Evolutionary conservation across 208 protist genomes (phyloP), one percentile per base, ranked within the genome.

Genomic region (Wallacemonas sp.): DNA sequence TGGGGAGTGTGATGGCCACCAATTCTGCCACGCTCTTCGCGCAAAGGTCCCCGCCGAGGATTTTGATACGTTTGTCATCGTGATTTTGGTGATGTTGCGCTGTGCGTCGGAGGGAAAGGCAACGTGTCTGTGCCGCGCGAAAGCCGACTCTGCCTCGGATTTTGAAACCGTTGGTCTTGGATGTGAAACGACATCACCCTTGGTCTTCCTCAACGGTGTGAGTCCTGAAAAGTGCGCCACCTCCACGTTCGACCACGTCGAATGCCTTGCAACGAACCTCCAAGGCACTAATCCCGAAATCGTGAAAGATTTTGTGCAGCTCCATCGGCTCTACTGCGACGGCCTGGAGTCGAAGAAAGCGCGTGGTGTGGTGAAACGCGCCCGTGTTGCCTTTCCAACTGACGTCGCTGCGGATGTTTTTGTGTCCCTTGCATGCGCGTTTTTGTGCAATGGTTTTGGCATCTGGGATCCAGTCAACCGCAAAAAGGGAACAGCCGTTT

Each of bases 361-460:
- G 9, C 46, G 2, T 29, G 67, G 30, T 27, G 57, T 26, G 6
- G 19, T 26, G 11, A 49, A 27, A 16, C 23, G 41, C 17, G 33
- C 16, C 2, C 52, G n/a, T 17, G 46, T 32, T n/a, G 38, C 23
- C 21, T 78, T 70, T n/a, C 70, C 79, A 0, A 5, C 1, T 0
- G 27, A 66, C 14, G 72, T 85, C 0, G 72, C 67, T 1, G 43
- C 56, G 24, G 54, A 71, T 4, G 62, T 66, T 6, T 82, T 74
- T 70, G 62, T 77, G 14, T 67, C 65, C 0, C 30, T 87, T 0
- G 72, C 61, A 24, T 70, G 23, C 19, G 70, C 76, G 4, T 87
- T 78, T 47, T 21, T 87, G 44, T 83, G 70, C 34, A 81, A 83
- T 44, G 67, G 74, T 9, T 81, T 78, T 61, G 73, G 73, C 14